phyloP scores from a whole-genome alignment of 371 early-diverging fungal species.

The Saksenaea oblongispora region DNA sequence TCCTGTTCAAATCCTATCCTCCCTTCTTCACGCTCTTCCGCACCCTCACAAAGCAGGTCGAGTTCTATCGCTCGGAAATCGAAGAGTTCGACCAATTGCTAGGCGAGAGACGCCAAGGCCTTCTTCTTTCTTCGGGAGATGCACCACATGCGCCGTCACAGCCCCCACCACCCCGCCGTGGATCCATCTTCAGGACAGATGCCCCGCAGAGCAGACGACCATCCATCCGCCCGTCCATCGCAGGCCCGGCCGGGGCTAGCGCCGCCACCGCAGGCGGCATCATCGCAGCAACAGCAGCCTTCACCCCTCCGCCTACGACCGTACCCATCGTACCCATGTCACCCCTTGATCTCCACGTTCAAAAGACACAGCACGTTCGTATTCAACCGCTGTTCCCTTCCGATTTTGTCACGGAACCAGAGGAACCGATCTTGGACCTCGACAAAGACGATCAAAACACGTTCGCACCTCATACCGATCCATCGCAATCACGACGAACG shows the following conservation, averaged over 20 bases:
- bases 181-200: not conserved
- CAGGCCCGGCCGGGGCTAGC: not conserved
- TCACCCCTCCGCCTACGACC: not conserved
- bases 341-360: conserved; percentile 25
- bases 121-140: conserved; percentile 33
- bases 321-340: conserved; percentile 6
- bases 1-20: conserved; percentile 50
- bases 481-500: conserved; percentile 20
- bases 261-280: not conserved
- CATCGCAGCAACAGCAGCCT: not conserved
- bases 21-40: conserved; percentile 56
- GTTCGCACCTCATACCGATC: conserved; percentile 21
- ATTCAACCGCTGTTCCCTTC: conserved; percentile 56
- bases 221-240: not conserved
- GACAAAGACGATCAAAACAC: conserved; percentile 36
- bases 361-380: conserved; percentile 39
- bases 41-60: conserved; percentile 58
- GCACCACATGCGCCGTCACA: conserved; percentile 1
- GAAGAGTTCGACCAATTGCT: conserved; percentile 51
- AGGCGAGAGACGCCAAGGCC: conserved; percentile 44
- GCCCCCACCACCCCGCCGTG: not conserved
- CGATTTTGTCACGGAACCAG: conserved; percentile 43
- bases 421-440: conserved; percentile 18
- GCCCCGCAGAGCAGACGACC: conserved; percentile 1
- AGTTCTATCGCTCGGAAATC: conserved; percentile 54